These are phyloP conservation scores for Piper betle DNA, from an alignment of 164 flowering plant species.

Conservation along the genomic window DNA sequence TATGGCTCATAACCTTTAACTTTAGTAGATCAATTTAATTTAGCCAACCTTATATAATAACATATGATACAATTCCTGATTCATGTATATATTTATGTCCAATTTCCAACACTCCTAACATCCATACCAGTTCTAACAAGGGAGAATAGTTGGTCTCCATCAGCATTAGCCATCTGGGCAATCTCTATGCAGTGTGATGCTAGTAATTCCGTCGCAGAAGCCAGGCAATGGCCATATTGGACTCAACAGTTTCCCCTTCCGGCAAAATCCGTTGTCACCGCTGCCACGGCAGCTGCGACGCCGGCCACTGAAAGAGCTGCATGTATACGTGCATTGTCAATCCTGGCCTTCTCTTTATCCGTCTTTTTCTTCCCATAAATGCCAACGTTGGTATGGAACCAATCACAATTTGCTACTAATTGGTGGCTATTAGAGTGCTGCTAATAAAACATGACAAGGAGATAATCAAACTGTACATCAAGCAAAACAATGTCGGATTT, in stretches of 20 bases:
- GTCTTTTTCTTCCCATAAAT: constrained; percentile 22
- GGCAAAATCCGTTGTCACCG: constrained; percentile 49
- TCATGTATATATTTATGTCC: too few species aligned
- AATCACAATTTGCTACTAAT: constrained; percentile 38
- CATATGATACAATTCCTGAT: too few species aligned
- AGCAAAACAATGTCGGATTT: not conserved
- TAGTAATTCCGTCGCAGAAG: too few species aligned
- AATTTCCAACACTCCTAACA: constrained; percentile 59
- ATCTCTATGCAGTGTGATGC: constrained; percentile 75
- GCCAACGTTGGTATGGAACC: constrained; percentile 57
- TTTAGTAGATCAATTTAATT: too few species aligned
- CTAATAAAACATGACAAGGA: not conserved
- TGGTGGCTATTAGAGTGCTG: not conserved
- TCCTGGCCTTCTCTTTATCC: constrained; percentile 63
- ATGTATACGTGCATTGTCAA: constrained; percentile 59
- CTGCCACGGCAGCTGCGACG: constrained; percentile 74
- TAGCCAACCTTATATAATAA: too few species aligned
- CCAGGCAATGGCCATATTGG: constrained; percentile 68
- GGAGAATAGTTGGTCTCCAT: constrained; percentile 42
- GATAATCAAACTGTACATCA: not conserved
- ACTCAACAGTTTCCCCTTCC: constrained; percentile 19
- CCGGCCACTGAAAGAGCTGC: constrained; percentile 71
- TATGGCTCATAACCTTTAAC: too few species aligned
- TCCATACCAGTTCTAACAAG: constrained; percentile 68
- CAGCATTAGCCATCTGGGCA: constrained; percentile 71